Evolutionary conservation across 768 basidiomycete genomes (phyloP).

Genomic region (Amanita fuliginea): DNA sequence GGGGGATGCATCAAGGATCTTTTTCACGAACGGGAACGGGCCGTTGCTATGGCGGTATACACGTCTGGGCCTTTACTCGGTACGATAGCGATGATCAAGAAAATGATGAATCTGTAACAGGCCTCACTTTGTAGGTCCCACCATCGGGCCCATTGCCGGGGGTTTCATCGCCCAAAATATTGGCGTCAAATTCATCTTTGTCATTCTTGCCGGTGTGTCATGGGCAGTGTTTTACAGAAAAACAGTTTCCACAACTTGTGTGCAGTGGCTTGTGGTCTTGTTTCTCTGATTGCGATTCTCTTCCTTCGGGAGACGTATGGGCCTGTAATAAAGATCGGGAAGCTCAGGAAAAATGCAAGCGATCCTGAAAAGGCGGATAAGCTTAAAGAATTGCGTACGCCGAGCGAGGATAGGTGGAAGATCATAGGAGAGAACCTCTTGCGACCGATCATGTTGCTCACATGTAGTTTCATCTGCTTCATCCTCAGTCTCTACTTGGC

Average conservation of each 20-base stretch:
- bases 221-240: too few relatives aligned
- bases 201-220: conserved; percentile 29
- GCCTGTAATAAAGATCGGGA: conserved; percentile 49
- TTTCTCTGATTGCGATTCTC: conserved; percentile 41
- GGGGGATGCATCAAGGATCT: conserved; percentile 61
- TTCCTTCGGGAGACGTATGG: conserved; percentile 65
- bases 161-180: conserved; percentile 52
- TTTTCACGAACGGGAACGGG: conserved; percentile 43
- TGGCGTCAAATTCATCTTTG: conserved; percentile 53
- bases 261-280: conserved; percentile 29
- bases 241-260: background rate
- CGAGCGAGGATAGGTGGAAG: conserved; percentile 20
- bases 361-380: conserved; percentile 34
- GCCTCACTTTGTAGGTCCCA: conserved; percentile 26
- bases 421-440: conserved; percentile 50
- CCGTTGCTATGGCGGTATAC: conserved; percentile 61
- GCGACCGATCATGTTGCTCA: conserved; percentile 49
- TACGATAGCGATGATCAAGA: conserved; percentile 7
- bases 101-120: background rate
- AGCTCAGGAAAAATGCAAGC: conserved; percentile 15
- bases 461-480: conserved; percentile 57
- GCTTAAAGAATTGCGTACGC: conserved; percentile 7
- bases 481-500: conserved; percentile 61
- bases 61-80: conserved; percentile 54
- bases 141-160: conserved; percentile 52